Evolutionary conservation across 768 basidiomycete species (phyloP), one percentile per base, ranked within the genome.

Genomic region (Naganishia onofrii): DNA sequence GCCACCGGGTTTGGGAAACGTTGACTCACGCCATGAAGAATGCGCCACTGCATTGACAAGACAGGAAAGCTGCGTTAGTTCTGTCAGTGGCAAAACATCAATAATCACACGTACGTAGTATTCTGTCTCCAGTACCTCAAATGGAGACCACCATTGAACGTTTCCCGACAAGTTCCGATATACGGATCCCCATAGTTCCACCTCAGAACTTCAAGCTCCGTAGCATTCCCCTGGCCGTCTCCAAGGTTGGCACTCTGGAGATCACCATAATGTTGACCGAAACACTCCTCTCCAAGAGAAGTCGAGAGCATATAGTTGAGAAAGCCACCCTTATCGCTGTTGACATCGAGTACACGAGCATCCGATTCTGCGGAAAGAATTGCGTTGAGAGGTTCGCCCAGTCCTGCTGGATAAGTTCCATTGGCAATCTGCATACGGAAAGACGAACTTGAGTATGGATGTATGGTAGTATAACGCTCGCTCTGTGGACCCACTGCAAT

Each of bases 101-200:
- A 42, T 4, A 29, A 53, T 23, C 44, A n/a, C n/a, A 52, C 70
- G 1, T 53, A 71, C 71, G 78, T 79, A 19, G 65, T 92, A 70
- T 90, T 85, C 82, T 94, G 93, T 6, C 84, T 80, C 92, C 92
- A 94, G 79, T 93, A 94, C 48, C 93, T 86, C 77, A 93, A 87
- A 77, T 96, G 93, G 76, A 90, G 86, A 7, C 93, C 93, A 1
- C 93, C 93, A 73, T 90, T 77, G 51, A 94, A 85, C 1, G 91
- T 90, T 81, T 96, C 93, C 74, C 85, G 82, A 81, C 93, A 95
- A 0, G 92, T 86, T 0, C 93, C 93, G n/a, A 93, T 80, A 64
- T 87, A 82, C 0, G 88, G 86, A 74, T 95, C 87, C 9, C 87
- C 87, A 78, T 91, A 97, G 77, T 93, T 86, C 86, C 87, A 93